These are phyloP conservation scores for Entelexis paramagnoliae DNA, from an alignment of 1,139 yeast genomes.

Conservation along the genomic window DNA sequence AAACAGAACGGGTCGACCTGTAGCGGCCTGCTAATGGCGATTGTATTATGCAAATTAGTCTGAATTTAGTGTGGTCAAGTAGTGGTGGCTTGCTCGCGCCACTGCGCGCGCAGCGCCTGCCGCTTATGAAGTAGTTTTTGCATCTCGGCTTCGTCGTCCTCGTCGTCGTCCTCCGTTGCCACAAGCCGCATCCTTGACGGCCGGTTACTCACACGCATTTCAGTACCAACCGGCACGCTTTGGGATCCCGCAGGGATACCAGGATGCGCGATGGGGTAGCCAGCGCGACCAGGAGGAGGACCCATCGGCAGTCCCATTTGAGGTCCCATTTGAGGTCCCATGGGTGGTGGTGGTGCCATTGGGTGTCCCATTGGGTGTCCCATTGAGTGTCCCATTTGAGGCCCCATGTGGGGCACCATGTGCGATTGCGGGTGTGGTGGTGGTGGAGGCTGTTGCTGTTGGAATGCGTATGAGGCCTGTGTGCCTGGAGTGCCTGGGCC, in stretches of 20 bases:
- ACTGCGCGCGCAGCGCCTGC: constrained; percentile 24
- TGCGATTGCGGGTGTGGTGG: not conserved
- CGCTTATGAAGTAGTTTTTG: constrained; percentile 29
- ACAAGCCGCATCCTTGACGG: constrained; percentile 23
- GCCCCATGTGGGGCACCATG: not conserved
- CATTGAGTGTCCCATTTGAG: not conserved
- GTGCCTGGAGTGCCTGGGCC: not conserved
- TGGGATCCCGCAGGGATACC: not conserved
- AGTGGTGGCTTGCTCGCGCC: constrained; percentile 16
- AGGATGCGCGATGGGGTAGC: not conserved
- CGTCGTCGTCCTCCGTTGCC: constrained; percentile 24
- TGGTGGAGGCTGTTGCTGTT: no score
- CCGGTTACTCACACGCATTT: constrained; percentile 6
- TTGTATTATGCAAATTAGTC: not conserved
- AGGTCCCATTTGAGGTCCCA: not conserved
- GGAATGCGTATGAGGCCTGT: not conserved
- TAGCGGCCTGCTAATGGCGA: no score
- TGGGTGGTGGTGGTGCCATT: not conserved
- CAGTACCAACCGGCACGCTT: not conserved
- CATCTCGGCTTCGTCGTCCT: constrained; percentile 32
- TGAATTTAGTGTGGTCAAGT: not conserved
- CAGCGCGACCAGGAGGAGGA: not conserved
- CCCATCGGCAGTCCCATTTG: not conserved
- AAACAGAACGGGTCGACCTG: no score
- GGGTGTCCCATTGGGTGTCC: not conserved